Evolutionary conservation across 495 filamentous ascomycete genomes (phyloP).

Genomic region (Delitschia confertaspora): DNA sequence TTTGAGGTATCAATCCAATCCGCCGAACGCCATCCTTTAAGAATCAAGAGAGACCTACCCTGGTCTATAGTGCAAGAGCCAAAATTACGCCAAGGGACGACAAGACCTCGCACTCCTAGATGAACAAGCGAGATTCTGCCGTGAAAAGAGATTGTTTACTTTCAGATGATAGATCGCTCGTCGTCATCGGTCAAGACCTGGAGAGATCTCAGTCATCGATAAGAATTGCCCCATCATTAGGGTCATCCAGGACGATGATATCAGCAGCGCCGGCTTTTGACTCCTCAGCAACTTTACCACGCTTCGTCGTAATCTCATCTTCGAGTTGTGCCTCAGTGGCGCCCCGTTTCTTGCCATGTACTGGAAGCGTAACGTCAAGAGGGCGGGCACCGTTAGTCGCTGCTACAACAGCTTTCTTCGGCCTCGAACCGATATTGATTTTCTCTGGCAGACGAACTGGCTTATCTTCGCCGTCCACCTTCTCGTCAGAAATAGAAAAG

Average conservation of each 20-base stretch:
- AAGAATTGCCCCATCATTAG: constrained; percentile 57
- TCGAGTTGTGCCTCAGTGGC: constrained; percentile 38
- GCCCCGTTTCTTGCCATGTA: constrained; percentile 25
- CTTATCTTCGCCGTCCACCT: constrained; percentile 36
- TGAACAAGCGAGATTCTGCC: too few species aligned
- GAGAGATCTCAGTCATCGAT: too few species aligned
- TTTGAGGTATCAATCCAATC: neutral
- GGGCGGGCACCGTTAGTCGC: constrained; percentile 34
- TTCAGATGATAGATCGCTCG: too few species aligned
- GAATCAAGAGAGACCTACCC: constrained; percentile 5
- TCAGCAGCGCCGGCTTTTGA: constrained; percentile 31
- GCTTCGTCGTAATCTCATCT: constrained; percentile 41
- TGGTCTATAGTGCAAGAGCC: too few species aligned
- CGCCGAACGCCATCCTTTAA: neutral
- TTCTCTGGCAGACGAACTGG: constrained; percentile 39
- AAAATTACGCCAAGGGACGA: too few species aligned
- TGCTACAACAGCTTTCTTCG: constrained; percentile 4
- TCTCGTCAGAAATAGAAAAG: constrained; percentile 47
- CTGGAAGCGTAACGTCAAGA: constrained; percentile 11
- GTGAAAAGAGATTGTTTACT: too few species aligned
- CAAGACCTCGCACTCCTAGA: too few species aligned
- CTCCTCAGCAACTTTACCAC: constrained; percentile 32
- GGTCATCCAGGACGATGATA: constrained; percentile 48
- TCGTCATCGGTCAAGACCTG: too few species aligned
- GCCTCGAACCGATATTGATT: constrained; percentile 46